Evolutionary conservation across 306 rosid species (phyloP).

Genomic region (Rosa lucieae): DNA sequence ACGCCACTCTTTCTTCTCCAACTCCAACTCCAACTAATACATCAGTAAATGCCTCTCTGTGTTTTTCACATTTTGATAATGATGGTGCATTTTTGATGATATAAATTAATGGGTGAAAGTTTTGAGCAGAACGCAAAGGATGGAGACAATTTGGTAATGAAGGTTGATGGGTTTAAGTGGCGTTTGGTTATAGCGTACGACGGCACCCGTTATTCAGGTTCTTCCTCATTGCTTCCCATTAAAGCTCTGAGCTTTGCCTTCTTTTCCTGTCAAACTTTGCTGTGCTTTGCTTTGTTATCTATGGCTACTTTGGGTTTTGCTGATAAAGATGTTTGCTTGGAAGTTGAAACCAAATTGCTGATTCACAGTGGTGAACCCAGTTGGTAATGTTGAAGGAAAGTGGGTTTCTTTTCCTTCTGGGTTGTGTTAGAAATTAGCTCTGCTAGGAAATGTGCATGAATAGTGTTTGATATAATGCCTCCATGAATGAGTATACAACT

Average conservation of each 20-base stretch:
- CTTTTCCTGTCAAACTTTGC: neutral
- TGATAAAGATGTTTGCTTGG: constrained; percentile 7
- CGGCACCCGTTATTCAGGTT: constrained; percentile 79
- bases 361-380: neutral
- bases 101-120: neutral
- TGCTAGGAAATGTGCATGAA: constrained; percentile 4
- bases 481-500: neutral
- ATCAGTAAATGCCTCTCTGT: constrained; percentile 28
- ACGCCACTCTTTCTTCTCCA: constrained; percentile 30
- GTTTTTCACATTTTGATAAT: neutral
- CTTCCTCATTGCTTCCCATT: neutral
- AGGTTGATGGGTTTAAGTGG: constrained; percentile 58
- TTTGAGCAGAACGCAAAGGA: constrained; percentile 32
- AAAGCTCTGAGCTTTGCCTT: neutral
- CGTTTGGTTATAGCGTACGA: constrained; percentile 79
- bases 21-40: neutral
- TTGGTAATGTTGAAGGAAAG: neutral
- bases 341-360: neutral
- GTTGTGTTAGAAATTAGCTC: neutral
- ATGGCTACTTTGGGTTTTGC: neutral
- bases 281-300: neutral
- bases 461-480: constrained; percentile 6
- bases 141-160: constrained; percentile 28
- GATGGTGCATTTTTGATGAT: neutral
- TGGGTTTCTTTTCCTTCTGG: neutral